Evolutionary conservation across 257 asterid genomes (phyloP).

Genomic region (Ophiorrhiza pumila): DNA sequence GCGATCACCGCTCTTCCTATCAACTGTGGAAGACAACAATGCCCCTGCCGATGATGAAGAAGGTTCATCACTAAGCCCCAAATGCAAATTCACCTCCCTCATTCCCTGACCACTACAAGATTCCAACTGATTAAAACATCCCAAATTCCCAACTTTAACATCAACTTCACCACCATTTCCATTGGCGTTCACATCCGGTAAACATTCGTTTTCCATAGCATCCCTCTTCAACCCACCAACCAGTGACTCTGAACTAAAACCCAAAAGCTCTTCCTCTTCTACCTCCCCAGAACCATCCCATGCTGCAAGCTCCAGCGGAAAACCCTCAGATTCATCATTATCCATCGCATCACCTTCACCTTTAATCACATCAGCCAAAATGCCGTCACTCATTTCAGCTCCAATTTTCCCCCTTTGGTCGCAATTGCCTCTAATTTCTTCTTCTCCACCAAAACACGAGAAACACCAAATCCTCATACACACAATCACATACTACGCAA

Average conservation of each 20-base stretch:
- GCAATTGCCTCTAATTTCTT: slow-evolving; percentile 19
- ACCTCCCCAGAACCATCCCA: slow-evolving; percentile 7
- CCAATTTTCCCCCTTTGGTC: slow-evolving; percentile 11
- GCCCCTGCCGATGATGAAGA: slow-evolving; percentile 44
- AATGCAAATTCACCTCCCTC: slow-evolving; percentile 55
- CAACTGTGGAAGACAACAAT: slow-evolving; percentile 19
- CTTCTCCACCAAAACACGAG: slow-evolving; percentile 66
- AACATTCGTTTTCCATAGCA: slow-evolving; percentile 18
- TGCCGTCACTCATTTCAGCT: slow-evolving; percentile 34
- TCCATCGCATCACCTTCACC: slow-evolving; percentile 34
- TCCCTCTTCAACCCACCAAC: slow-evolving; percentile 20
- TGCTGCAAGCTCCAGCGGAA: slow-evolving; percentile 24
- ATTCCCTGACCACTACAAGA: slow-evolving; percentile 34
- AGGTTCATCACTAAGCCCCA: slow-evolving; percentile 71
- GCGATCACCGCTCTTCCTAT: slow-evolving; percentile 40
- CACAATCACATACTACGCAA: too few relatives aligned
- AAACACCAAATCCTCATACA: slow-evolving; percentile 92
- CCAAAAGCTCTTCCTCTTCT: slow-evolving; percentile 12
- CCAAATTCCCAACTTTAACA: slow-evolving; percentile 11
- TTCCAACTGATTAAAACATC: slow-evolving; percentile 22
- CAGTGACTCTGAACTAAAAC: slow-evolving; percentile 21
- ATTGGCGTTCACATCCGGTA: slow-evolving; percentile 11
- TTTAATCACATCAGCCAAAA: slow-evolving; percentile 39
- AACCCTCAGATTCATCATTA: slow-evolving; percentile 47
- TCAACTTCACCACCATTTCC: slow-evolving; percentile 32